Percentiles rank a stretch among this genome's conserved stretches.
Conservation (phyloP, 2,329 filamentous ascomycete genomes). For the Xylaria sp. region DNA sequence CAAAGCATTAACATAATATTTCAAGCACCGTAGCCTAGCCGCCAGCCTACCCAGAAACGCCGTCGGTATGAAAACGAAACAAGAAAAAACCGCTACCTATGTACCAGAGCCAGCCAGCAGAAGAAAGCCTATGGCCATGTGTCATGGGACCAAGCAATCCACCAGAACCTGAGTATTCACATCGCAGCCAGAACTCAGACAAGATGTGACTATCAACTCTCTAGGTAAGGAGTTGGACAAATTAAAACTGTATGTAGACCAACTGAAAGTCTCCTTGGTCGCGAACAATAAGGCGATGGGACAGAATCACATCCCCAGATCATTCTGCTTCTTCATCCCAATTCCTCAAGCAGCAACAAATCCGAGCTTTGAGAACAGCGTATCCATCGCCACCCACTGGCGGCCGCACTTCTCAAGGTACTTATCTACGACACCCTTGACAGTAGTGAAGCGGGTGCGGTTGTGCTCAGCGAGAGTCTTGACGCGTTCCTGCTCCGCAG, state of each 20-base stretch:
- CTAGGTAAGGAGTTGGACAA: neutral
- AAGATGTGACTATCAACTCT: constrained; percentile 10
- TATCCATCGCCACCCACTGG: constrained; percentile 95
- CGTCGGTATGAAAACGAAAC: neutral
- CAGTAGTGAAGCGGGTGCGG: constrained; percentile 77
- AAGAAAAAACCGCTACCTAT: constrained; percentile 7
- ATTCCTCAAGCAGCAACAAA: constrained; percentile 52
- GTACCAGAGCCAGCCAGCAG: constrained; percentile 2
- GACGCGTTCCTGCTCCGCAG: constrained; percentile 72
- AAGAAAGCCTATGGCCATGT: neutral
- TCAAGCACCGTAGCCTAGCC: constrained; percentile 8
- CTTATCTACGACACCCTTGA: constrained; percentile 80
- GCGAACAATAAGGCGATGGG: neutral
- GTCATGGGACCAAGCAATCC: neutral
- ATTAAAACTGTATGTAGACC: neutral
- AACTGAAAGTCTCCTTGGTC: neutral
- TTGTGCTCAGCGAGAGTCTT: constrained; percentile 83
- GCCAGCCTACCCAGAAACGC: constrained; percentile 14
- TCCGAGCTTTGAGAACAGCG: constrained; percentile 77
- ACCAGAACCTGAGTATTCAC: neutral
- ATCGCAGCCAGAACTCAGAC: neutral
- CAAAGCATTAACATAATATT: constrained; percentile 10
- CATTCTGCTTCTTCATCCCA: neutral
- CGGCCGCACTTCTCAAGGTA: constrained; percentile 91
- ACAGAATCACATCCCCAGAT: neutral